These are phyloP conservation scores for Exophiala viscosa DNA, from an alignment of 2,329 filamentous ascomycete genomes.

Conservation along the genomic window DNA sequence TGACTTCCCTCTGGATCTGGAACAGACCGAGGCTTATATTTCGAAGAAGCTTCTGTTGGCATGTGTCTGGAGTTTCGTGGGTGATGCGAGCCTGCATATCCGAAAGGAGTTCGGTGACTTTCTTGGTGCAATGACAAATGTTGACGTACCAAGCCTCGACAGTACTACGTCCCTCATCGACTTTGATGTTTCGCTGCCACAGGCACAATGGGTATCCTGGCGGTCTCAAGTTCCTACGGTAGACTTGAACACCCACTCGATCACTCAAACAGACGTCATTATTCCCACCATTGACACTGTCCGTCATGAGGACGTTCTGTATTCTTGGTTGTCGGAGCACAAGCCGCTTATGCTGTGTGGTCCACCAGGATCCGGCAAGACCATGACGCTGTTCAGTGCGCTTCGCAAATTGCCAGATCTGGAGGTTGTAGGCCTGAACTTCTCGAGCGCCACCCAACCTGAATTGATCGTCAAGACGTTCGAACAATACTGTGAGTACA, in stretches of 20 bases:
- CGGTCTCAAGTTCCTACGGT: conserved; percentile 90
- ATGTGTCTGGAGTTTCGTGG: conserved; percentile 91
- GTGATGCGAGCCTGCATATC: conserved; percentile 84
- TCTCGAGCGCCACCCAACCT: conserved; percentile 96
- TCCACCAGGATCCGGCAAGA: conserved; percentile 97
- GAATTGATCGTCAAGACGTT: conserved; percentile 98
- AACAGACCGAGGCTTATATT: conserved; percentile 83
- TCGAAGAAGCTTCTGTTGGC: conserved; percentile 92
- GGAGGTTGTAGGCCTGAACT: conserved; percentile 98
- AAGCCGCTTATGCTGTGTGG: conserved; percentile 95
- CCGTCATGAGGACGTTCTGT: conserved; percentile 96
- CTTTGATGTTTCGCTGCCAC: conserved; percentile 83
- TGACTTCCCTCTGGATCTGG: conserved; percentile 86
- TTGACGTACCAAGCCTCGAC: conserved; percentile 77
- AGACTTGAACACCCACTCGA: conserved; percentile 96
- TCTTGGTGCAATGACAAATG: conserved; percentile 74
- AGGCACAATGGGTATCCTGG: conserved; percentile 87
- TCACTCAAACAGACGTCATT: conserved; percentile 96
- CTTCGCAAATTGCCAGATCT: conserved; percentile 95
- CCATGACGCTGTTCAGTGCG: conserved; percentile 98
- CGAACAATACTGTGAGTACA: conserved; percentile 99
- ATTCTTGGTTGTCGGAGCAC: conserved; percentile 98
- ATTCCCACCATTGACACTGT: conserved; percentile 97
- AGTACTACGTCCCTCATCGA: conserved; percentile 86
- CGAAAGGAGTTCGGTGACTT: conserved; percentile 87